Evolutionary conservation across 306 rosid genomes (phyloP), one percentile per base, ranked within the genome.

Genomic region (Mucuna pruriens): DNA sequence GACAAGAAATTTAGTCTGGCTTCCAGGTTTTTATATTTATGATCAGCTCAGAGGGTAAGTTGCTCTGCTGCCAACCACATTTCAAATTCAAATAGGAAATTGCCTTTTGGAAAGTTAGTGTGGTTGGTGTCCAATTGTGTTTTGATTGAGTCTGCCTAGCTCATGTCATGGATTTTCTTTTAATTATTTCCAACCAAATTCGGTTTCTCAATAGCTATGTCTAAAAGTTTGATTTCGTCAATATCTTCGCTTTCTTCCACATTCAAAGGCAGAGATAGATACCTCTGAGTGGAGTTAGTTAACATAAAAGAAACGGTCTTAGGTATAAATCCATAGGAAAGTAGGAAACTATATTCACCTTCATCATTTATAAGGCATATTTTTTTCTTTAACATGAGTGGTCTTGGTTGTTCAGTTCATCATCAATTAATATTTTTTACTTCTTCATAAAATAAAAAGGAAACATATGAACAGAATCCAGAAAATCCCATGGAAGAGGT

Each of bases 41-140:
- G 82, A n/a, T n/a, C n/a, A 81, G 20, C 17, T 33, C n/a, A 52
- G 58, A 78, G 82, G 80, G 67, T 80, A 74, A 61, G 82, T 75
- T 81, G 85, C 73, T 85, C 9, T 65, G 77, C 71, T 83, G 84
- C 81, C 85, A 83, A 80, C 79, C 68, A 40, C 67, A 48, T 80
- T 58, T 86, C 55, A 84, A 82, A 76, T 86, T 89, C 80, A 72
- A 87, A 84, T 62, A 71, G 71, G 23, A 76, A 71, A 9, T 52
- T 52, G 25, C 38, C 77, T 80, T 85, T 81, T 81, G 62, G 63
- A 80, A 84, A 80, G 82, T 69, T 12, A 48, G 70, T 31, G 69
- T 79, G 81, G 86, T 87, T 78, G 85, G 86, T 87, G 87, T 82
- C 69, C 29, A 72, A 22, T 71, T 70, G 86, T 44, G 62, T 20